These are phyloP conservation scores for Yarrowia sp. DNA, from an alignment of 805 yeast species.

Conservation along the genomic window DNA sequence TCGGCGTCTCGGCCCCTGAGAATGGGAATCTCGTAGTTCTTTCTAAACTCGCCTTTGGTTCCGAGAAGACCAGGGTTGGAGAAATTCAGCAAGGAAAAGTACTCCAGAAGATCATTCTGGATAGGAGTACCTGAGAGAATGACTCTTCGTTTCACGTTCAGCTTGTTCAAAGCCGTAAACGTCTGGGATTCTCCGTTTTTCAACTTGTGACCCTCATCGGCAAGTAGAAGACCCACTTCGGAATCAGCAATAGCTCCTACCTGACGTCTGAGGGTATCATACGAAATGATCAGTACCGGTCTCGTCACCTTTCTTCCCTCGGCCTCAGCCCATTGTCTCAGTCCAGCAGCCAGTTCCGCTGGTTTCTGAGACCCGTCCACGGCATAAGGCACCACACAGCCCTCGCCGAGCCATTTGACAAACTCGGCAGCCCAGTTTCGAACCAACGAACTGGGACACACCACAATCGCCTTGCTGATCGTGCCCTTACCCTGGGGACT, in stretches of 20 bases:
- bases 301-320: constrained; percentile 86
- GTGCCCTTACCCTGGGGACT: constrained; percentile 85
- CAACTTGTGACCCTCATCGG: constrained; percentile 84
- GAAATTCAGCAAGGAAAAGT: constrained; percentile 85
- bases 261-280: constrained; percentile 89
- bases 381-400: constrained; percentile 85
- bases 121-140: constrained; percentile 96
- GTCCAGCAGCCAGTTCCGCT: constrained; percentile 68
- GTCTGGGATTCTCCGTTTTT: constrained; percentile 92
- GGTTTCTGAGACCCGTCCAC: constrained; percentile 83
- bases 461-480: constrained; percentile 88
- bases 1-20: constrained; percentile 87
- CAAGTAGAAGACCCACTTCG: constrained; percentile 84
- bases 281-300: constrained; percentile 92
- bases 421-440: constrained; percentile 98
- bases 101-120: constrained; percentile 93
- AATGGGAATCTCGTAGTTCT: constrained; percentile 81
- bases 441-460: constrained; percentile 93
- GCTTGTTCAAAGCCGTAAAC: constrained; percentile 81
- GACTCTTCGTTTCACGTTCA: constrained; percentile 86
- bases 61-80: constrained; percentile 96
- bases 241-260: constrained; percentile 74
- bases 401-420: constrained; percentile 93
- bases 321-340: constrained; percentile 86
- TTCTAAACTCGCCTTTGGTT: constrained; percentile 79